Conservation (phyloP, 768 basidiomycete genomes). For the Tricholoma sp. region DNA sequence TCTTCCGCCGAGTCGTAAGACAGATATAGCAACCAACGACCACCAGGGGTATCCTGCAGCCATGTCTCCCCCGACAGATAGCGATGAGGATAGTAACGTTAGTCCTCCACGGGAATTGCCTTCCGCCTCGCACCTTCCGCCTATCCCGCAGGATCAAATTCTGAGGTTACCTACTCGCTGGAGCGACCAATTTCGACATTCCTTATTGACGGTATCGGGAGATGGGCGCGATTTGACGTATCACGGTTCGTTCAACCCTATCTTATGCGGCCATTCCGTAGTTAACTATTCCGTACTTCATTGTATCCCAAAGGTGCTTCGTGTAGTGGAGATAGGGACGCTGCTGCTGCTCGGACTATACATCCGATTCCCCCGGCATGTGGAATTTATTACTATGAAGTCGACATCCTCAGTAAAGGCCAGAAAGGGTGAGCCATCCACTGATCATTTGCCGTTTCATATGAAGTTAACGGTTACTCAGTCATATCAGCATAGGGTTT, state of each 20-base stretch:
- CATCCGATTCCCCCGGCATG: conserved; percentile 77
- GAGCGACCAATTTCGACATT: conserved; percentile 64
- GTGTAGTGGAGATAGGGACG: conserved; percentile 68
- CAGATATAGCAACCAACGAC: conserved; percentile 21
- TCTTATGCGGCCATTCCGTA: background rate
- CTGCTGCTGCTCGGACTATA: conserved; percentile 76
- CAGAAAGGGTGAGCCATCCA: conserved; percentile 60
- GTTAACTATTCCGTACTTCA: conserved; percentile 4
- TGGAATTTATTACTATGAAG: conserved; percentile 95
- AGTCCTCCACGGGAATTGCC: conserved; percentile 43
- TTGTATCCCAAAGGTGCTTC: conserved; percentile 35
- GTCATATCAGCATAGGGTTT: conserved; percentile 80
- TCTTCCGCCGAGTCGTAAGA: conserved; percentile 34
- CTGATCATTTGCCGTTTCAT: background rate
- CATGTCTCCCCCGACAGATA: conserved; percentile 46
- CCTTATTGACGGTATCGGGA: conserved; percentile 52
- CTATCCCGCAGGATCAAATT: conserved; percentile 32
- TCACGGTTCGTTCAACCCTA: conserved; percentile 41
- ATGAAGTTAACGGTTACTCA: conserved; percentile 25
- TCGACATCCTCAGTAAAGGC: conserved; percentile 76
- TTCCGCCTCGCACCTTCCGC: conserved; percentile 19
- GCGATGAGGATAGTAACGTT: conserved; percentile 60
- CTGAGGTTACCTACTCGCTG: conserved; percentile 71
- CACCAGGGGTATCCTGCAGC: conserved; percentile 20
- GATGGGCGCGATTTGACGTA: conserved; percentile 75